phyloP scores from a whole-genome alignment of 2,329 filamentous ascomycete genomes.

The Bipolaris bicolor region DNA sequence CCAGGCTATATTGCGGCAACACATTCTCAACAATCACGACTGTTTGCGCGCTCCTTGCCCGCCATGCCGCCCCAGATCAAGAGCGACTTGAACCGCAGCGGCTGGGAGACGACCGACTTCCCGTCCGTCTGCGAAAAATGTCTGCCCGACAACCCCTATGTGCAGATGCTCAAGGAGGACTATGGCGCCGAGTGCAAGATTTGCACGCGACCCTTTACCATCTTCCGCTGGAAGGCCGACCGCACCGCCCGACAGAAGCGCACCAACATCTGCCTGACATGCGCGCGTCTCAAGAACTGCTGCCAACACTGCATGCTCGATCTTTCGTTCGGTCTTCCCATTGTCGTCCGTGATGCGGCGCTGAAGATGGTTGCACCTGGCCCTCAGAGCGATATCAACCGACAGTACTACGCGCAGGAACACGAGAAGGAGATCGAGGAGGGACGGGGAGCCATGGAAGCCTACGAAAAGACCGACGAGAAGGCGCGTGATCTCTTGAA shows the following conservation, averaged over 20 bases:
- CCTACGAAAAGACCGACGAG: conserved; percentile 96
- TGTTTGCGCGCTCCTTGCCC: conserved; percentile 2
- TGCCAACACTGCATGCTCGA: conserved; percentile 99
- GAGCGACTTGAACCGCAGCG: conserved; percentile 91
- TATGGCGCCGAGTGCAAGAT: conserved; percentile 75
- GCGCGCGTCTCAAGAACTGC: conserved; percentile 96
- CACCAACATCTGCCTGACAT: conserved; percentile 95
- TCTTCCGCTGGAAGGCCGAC: conserved; percentile 94
- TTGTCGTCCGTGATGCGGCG: conserved; percentile 92
- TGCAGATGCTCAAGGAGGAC: conserved; percentile 99
- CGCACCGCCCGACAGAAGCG: conserved; percentile 89
- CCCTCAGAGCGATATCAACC: conserved; percentile 88
- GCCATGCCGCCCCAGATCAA: conserved; percentile 90
- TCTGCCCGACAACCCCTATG: conserved; percentile 93
- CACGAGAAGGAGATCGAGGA: conserved; percentile 96
- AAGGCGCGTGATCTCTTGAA: conserved; percentile 89
- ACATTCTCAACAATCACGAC: not conserved
- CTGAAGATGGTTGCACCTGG: conserved; percentile 97
- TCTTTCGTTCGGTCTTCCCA: conserved; percentile 91
- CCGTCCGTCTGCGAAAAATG: conserved; percentile 91
- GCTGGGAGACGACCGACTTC: conserved; percentile 93
- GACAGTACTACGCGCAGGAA: conserved; percentile 97
- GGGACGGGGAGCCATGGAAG: conserved; percentile 78
- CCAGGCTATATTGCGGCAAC: not conserved
- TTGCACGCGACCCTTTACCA: conserved; percentile 93